phyloP scores from a whole-genome alignment of 169 alveolate species.

The Plasmodium knowlesi region DNA sequence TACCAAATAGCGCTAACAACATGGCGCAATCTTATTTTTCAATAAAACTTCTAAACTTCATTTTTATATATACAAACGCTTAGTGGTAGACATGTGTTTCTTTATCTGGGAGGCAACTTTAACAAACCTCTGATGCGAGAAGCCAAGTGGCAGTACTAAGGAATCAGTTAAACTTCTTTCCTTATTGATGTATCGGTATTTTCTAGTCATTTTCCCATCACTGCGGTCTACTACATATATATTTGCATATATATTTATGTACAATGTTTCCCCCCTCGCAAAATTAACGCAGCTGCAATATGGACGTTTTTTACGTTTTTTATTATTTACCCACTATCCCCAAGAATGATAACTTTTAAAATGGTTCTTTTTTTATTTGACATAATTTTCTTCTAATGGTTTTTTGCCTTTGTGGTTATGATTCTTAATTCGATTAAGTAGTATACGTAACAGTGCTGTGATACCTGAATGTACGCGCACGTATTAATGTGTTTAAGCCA shows the following conservation, averaged over 20 bases:
- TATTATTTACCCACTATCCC: constrained; percentile 96
- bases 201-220: background rate
- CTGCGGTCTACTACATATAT: background rate
- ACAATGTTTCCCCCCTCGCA: background rate
- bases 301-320: background rate
- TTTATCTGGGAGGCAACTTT: background rate
- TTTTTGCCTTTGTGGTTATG: constrained; percentile 35
- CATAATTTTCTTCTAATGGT: constrained; percentile 76
- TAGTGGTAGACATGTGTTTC: background rate
- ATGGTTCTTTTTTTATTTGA: constrained; percentile 88
- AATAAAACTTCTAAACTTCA: background rate
- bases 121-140: background rate
- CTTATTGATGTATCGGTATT: background rate
- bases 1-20: background rate
- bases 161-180: background rate
- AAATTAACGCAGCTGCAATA: background rate
- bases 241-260: background rate
- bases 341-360: constrained; percentile 96
- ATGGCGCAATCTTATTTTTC: background rate
- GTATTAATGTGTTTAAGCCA: background rate
- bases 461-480: constrained; percentile 1
- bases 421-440: background rate
- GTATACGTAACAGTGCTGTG: constrained; percentile 1
- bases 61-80: background rate
- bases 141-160: background rate